Evolutionary conservation across 1,284 basidiomycete genomes (phyloP).

Genomic region (Violaceomyces palustris): DNA sequence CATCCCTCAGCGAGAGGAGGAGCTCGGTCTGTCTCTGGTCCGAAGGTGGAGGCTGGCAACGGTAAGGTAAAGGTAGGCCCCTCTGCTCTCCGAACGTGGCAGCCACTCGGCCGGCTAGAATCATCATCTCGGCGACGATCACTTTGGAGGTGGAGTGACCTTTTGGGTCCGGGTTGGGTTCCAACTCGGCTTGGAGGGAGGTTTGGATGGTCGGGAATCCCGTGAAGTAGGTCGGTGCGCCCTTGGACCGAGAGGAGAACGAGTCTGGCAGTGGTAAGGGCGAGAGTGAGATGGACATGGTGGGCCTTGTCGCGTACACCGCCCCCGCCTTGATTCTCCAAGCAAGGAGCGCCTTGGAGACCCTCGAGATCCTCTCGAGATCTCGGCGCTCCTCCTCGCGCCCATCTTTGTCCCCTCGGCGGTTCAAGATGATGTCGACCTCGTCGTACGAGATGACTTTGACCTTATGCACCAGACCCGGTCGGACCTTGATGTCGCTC

Average conservation of each 20-base stretch:
- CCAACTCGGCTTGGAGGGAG: neutral
- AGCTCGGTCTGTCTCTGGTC: slow-evolving; percentile 25
- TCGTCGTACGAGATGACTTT: slow-evolving; percentile 65
- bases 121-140: slow-evolving; percentile 77
- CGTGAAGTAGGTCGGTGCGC: slow-evolving; percentile 22
- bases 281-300: slow-evolving; percentile 3
- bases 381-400: slow-evolving; percentile 6
- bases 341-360: too few relatives aligned
- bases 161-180: too few relatives aligned
- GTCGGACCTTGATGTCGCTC: slow-evolving; percentile 65
- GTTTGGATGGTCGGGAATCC: slow-evolving; percentile 29
- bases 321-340: too few relatives aligned
- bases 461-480: slow-evolving; percentile 70
- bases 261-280: slow-evolving; percentile 13
- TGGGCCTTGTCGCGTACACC: neutral
- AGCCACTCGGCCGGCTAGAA: slow-evolving; percentile 70
- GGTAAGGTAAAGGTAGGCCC: slow-evolving; percentile 65
- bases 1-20: slow-evolving; percentile 42
- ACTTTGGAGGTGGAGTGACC: too few relatives aligned
- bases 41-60: slow-evolving; percentile 57
- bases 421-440: too few relatives aligned
- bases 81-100: slow-evolving; percentile 67
- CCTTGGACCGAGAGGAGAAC: neutral
- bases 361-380: too few relatives aligned
- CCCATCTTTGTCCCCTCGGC: slow-evolving; percentile 11